Base-by-base conservation (phyloP, 2,329 filamentous ascomycete genomes). In the Botrytis aclada region DNA sequence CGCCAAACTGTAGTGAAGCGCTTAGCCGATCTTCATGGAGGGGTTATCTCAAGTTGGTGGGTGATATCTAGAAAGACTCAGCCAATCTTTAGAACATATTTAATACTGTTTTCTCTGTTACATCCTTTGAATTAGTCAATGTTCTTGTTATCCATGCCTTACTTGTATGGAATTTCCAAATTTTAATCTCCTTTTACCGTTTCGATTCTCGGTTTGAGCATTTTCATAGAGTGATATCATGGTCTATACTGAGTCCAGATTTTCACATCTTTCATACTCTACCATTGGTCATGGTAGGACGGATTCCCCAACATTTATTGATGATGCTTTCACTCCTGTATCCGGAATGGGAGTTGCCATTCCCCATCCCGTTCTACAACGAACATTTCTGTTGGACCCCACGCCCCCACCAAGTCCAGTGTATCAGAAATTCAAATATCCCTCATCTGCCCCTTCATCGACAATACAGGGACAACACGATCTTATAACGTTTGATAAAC, bases 401-500 rank as follows among this genome's bases (percentile, higher is more conserved):
- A 67, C 70, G 14, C 70, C 70, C 12, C 60, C 70, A 66, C 45
- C 56, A n/a, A 66, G 43, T 65, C 70, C 70, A 20, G 61, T 65
- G 6, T 16, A 41, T 56, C 25, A 37, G 47, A 58, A 58, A 41
- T 45, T 45, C 37, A 66, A 66, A 56, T 41, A 16, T 58, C 29
- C 61, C 16, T 66, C 37, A 71, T 71, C 47, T 37, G n/a, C 22
- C 43, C 16, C 34, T 45, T 29, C 63, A 67, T 51, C 70, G n/a
- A 56, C 29, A 56, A 32, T 18, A 34, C 56, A 29, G 37, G 43
- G 41, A 39, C n/a, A 58, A 34, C 29, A 51, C 8, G 43, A 63
- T n/a, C 63, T 72, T 12, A n/a, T 58, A 45, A 43, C 47, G 18
- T 67, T 60, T 37, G 74, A 82, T 56, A 80, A 84, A 32, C 75